Evolutionary conservation across 1,284 basidiomycete species (phyloP).

Genomic region (Melampsora larici-populina): DNA sequence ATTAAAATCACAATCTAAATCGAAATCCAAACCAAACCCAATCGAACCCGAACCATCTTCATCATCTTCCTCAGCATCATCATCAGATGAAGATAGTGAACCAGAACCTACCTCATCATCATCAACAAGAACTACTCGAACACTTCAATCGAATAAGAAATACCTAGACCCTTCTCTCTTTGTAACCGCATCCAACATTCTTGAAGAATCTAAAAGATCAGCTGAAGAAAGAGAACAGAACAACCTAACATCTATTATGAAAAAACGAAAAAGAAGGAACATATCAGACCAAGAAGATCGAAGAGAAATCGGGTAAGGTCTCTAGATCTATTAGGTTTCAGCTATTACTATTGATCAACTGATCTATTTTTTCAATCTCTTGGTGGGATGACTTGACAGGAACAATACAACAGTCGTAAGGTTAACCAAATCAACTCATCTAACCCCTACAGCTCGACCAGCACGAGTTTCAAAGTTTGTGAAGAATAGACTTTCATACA

Average conservation of each 20-base stretch:
- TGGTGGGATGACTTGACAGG: background rate
- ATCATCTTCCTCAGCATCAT: constrained; percentile 8
- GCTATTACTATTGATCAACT: background rate
- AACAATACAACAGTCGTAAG: constrained; percentile 24
- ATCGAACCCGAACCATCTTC: background rate
- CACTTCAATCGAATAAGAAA: constrained; percentile 9
- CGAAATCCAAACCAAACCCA: background rate
- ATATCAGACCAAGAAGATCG: background rate
- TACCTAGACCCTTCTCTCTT: constrained; percentile 38
- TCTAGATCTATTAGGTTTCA: too few species aligned
- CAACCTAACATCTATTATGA: background rate
- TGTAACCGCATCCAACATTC: constrained; percentile 26
- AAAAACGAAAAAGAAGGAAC: constrained; percentile 12
- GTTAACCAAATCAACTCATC: constrained; percentile 15
- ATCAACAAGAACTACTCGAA: too few species aligned
- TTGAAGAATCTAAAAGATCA: constrained; percentile 23
- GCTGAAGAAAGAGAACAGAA: background rate
- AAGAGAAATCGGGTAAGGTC: constrained; percentile 37
- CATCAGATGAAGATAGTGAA: constrained; percentile 5
- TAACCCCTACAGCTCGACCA: constrained; percentile 16
- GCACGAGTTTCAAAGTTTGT: constrained; percentile 23
- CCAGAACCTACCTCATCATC: background rate
- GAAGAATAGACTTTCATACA: constrained; percentile 18
- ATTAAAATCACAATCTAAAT: constrained; percentile 21
- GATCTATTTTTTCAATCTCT: background rate